phyloP scores from a whole-genome alignment of 768 basidiomycete species.

The Panaeolus papilionaceus region DNA sequence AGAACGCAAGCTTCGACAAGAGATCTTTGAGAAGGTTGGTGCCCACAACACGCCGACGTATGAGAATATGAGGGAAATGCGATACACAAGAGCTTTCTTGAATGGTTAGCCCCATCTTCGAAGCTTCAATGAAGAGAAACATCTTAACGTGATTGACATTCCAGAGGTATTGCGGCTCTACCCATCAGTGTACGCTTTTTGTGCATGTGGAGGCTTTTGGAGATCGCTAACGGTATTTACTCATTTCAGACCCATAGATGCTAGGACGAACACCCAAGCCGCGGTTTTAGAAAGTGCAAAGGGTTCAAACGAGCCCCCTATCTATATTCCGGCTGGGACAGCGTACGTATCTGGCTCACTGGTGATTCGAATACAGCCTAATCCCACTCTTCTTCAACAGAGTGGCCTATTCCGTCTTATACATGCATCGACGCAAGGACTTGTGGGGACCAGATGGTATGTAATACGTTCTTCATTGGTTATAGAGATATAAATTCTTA shows the following conservation, averaged over 20 bases:
- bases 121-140: neutral
- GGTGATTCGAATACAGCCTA: neutral
- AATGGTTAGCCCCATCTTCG: constrained; percentile 43
- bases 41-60: constrained; percentile 42
- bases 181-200: constrained; percentile 38
- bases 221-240: constrained; percentile 50
- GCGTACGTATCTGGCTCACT: constrained; percentile 37
- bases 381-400: neutral
- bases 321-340: constrained; percentile 56
- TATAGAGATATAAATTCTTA: no score
- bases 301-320: constrained; percentile 48
- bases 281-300: constrained; percentile 52
- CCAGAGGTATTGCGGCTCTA: constrained; percentile 51
- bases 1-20: constrained; percentile 44
- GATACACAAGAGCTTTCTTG: constrained; percentile 40
- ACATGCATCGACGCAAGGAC: constrained; percentile 51
- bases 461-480: neutral
- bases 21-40: constrained; percentile 48
- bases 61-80: constrained; percentile 55
- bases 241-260: constrained; percentile 46
- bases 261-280: constrained; percentile 50
- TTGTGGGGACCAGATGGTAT: constrained; percentile 68
- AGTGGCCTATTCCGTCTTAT: constrained; percentile 43
- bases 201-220: neutral
- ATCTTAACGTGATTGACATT: neutral